Evolutionary conservation across 2,329 filamentous ascomycete species (phyloP).

Genomic region (Exutisphaerella laricina): DNA sequence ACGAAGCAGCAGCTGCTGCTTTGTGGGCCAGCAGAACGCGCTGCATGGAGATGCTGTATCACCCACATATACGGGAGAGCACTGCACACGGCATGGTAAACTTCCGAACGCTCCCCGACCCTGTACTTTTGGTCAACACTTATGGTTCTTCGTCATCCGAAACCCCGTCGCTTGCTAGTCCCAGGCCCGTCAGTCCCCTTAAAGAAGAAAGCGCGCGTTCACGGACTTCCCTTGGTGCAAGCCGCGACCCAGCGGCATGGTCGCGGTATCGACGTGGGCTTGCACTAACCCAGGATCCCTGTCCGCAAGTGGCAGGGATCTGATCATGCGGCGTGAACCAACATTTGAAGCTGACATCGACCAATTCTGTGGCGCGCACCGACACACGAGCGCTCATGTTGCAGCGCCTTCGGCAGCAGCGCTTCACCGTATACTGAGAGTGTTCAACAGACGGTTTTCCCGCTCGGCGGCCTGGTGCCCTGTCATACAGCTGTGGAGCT

Average conservation of each 20-base stretch:
- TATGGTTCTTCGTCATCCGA: neutral
- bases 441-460: neutral
- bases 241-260: slow-evolving; percentile 1
- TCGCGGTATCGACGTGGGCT: too few species aligned
- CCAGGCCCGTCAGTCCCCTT: neutral
- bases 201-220: slow-evolving; percentile 3
- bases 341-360: slow-evolving; percentile 6
- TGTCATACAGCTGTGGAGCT: slow-evolving; percentile 4
- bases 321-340: slow-evolving; percentile 1
- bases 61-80: slow-evolving; percentile 4
- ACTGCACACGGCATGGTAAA: slow-evolving; percentile 13
- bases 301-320: slow-evolving; percentile 1
- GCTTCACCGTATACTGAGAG: neutral
- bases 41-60: slow-evolving; percentile 7
- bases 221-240: neutral
- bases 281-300: too few species aligned
- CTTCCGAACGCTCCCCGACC: slow-evolving; percentile 12
- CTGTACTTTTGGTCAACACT: slow-evolving; percentile 1
- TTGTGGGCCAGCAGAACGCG: slow-evolving; percentile 5
- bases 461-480: neutral
- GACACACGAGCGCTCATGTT: neutral
- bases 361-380: neutral
- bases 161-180: neutral
- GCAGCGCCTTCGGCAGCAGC: neutral
- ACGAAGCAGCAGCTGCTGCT: slow-evolving; percentile 4